Evolutionary conservation across 192 early-diverging fungal species (phyloP).

Genomic region (Thamnidium elegans): DNA sequence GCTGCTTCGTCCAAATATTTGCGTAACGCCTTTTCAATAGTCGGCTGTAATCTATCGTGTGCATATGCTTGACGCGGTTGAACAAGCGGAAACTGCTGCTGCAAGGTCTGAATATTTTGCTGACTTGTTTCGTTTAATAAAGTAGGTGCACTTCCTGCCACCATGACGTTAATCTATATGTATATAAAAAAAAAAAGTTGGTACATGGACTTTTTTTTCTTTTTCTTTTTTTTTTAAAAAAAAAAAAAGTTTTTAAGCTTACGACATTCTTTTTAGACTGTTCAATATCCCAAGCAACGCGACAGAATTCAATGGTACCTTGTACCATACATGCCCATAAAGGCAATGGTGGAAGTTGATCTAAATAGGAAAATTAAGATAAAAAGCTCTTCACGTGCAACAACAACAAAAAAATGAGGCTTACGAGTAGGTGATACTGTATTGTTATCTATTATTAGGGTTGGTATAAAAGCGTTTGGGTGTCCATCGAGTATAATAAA

Average conservation of each 20-base stretch:
- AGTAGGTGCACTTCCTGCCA: background rate
- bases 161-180: conserved; percentile 11
- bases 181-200: background rate
- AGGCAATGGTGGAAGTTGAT: conserved; percentile 21
- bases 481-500: conserved; percentile 8
- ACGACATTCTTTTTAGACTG: conserved; percentile 2
- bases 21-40: background rate
- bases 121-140: background rate
- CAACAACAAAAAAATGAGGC: too few species aligned
- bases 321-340: conserved; percentile 27
- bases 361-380: background rate
- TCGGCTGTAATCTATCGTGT: conserved; percentile 7
- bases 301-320: conserved; percentile 22
- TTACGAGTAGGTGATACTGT: background rate
- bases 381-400: too few species aligned
- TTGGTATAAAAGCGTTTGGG: background rate
- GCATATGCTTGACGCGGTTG: conserved; percentile 3
- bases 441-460: background rate
- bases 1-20: too few species aligned
- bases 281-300: conserved; percentile 22
- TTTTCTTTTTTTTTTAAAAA: background rate
- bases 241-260: background rate
- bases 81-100: conserved; percentile 1
- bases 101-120: background rate
- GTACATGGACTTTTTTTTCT: background rate